phyloP scores from a whole-genome alignment of 306 rosid species.

The Phaseolus lunatus region DNA sequence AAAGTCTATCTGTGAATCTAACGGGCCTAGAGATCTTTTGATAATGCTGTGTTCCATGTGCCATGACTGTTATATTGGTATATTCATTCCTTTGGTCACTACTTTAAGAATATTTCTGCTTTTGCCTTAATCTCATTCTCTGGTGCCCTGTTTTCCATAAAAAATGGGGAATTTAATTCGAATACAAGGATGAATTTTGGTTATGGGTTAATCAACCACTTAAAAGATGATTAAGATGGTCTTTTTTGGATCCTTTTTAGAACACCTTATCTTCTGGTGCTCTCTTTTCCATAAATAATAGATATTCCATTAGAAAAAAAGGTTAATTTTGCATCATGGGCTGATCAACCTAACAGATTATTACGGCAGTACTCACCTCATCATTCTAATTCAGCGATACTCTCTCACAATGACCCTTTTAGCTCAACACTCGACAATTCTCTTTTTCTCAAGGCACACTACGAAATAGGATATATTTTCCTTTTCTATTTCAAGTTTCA shows the following conservation, averaged over 20 bases:
- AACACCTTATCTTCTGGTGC: slow-evolving; percentile 11
- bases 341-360: neutral
- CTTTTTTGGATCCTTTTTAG: too few relatives aligned
- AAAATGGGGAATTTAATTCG: slow-evolving; percentile 23
- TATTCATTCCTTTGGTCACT: slow-evolving; percentile 10
- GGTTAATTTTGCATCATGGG: slow-evolving; percentile 19
- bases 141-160: slow-evolving; percentile 6
- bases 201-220: neutral
- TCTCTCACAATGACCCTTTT: neutral
- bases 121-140: neutral
- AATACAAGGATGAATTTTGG: slow-evolving; percentile 20
- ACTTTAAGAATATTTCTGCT: neutral
- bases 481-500: slow-evolving; percentile 9
- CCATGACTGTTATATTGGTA: neutral
- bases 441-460: slow-evolving; percentile 8
- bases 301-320: slow-evolving; percentile 29
- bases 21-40: neutral
- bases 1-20: too few relatives aligned
- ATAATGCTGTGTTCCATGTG: neutral
- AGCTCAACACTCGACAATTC: neutral
- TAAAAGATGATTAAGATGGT: too few relatives aligned
- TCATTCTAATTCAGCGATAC: slow-evolving; percentile 8
- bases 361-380: neutral
- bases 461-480: neutral
- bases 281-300: neutral